phyloP scores from a whole-genome alignment of 2,329 filamentous ascomycete species.

The Cytospora paraplurivora region DNA sequence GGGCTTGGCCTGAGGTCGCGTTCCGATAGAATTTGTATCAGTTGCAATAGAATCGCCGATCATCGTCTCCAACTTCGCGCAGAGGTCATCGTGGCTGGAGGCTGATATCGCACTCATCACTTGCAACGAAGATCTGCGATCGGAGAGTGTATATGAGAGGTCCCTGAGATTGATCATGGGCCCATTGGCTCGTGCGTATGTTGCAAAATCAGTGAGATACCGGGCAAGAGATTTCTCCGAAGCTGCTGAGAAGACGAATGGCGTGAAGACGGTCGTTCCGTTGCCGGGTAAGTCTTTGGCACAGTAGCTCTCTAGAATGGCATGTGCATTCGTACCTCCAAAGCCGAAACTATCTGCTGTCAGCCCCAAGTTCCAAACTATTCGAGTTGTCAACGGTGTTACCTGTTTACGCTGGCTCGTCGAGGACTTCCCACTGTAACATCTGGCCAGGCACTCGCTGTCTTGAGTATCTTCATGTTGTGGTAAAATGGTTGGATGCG shows the following conservation, averaged over 20 bases:
- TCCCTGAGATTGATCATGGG: conserved; percentile 25
- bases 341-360: conserved; percentile 31
- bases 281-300: too few relatives aligned
- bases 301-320: conserved; percentile 12
- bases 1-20: background rate
- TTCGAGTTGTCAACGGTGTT: background rate
- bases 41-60: background rate
- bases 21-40: too few relatives aligned
- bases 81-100: conserved; percentile 34
- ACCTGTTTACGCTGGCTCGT: conserved; percentile 20
- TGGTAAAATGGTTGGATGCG: conserved; percentile 36
- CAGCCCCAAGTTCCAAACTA: too few relatives aligned
- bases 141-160: conserved; percentile 34
- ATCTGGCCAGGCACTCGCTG: background rate
- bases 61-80: conserved; percentile 5
- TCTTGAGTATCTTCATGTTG: conserved; percentile 29
- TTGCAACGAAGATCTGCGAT: conserved; percentile 32
- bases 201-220: conserved; percentile 30
- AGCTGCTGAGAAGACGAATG: conserved; percentile 37
- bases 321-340: conserved; percentile 19
- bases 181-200: conserved; percentile 30
- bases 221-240: conserved; percentile 36
- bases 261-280: conserved; percentile 28
- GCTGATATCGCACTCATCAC: conserved; percentile 34
- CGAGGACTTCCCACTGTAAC: background rate